Conservation (phyloP, 306 rosid genomes). For the Corylus avellana region DNA sequence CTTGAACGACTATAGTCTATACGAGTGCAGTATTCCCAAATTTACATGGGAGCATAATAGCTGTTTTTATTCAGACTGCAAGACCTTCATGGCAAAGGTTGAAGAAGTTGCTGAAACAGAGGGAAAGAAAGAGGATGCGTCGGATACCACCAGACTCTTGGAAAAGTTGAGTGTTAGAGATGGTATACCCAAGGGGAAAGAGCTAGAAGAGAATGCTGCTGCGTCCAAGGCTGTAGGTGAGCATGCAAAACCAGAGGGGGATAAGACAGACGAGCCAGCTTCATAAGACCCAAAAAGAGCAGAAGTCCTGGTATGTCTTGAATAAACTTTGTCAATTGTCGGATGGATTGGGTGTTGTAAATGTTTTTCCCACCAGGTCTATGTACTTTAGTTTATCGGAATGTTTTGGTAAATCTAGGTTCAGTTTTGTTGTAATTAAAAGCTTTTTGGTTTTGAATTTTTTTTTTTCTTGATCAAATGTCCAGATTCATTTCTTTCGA, state of each 20-base stretch:
- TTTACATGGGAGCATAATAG: neutral
- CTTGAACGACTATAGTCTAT: too few relatives aligned
- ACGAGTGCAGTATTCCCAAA: neutral
- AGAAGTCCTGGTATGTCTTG: too few relatives aligned
- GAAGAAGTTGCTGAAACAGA: slow-evolving; percentile 21
- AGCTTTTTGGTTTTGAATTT: neutral
- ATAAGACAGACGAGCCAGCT: neutral
- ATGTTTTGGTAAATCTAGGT: neutral
- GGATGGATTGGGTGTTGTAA: neutral
- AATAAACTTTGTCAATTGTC: too few relatives aligned
- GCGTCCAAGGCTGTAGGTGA: neutral
- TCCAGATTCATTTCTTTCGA: neutral
- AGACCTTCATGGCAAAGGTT: slow-evolving; percentile 10
- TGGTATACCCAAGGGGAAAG: neutral
- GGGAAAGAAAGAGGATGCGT: slow-evolving; percentile 4
- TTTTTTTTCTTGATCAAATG: neutral
- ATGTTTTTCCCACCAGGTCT: neutral
- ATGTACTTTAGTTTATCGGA: neutral
- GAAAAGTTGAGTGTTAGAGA: slow-evolving; percentile 8
- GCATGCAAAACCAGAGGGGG: neutral
- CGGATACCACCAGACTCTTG: neutral
- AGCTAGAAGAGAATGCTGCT: neutral
- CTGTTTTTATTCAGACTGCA: slow-evolving; percentile 5
- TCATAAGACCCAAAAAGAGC: too few relatives aligned
- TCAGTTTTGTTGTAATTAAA: too few relatives aligned